phyloP scores from a whole-genome alignment of 2,329 filamentous ascomycete genomes.

The Zarea fungicola region DNA sequence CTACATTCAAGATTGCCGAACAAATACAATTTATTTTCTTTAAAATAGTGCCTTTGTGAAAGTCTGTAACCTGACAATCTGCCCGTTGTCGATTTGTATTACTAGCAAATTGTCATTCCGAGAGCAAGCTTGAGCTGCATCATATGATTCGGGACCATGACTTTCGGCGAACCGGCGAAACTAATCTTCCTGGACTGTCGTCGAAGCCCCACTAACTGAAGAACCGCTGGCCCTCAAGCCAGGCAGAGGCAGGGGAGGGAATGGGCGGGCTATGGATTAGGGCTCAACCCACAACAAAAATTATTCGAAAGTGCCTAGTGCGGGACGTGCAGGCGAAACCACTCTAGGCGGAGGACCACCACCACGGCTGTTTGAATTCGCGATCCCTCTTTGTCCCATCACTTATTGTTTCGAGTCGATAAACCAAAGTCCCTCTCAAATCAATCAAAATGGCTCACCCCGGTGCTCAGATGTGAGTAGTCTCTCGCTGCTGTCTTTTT shows the following conservation, averaged over 20 bases:
- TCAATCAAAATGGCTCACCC: slow-evolving; percentile 54
- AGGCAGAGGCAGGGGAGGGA: too few species aligned
- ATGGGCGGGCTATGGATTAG: slow-evolving; percentile 18
- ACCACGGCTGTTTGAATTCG: slow-evolving; percentile 7
- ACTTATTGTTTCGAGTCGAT: slow-evolving; percentile 6
- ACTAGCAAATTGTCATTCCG: too few species aligned
- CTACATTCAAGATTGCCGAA: too few species aligned
- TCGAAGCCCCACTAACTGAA: neutral
- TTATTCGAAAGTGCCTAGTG: slow-evolving; percentile 12
- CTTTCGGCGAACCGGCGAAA: too few species aligned
- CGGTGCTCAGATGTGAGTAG: slow-evolving; percentile 58
- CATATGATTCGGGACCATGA: too few species aligned
- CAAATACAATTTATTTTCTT: too few species aligned
- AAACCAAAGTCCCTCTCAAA: slow-evolving; percentile 13
- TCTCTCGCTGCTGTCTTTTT: slow-evolving; percentile 11
- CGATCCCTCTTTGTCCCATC: slow-evolving; percentile 10
- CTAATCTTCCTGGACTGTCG: neutral
- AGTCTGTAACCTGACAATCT: too few species aligned
- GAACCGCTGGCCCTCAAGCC: neutral
- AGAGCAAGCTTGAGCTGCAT: too few species aligned
- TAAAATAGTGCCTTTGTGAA: too few species aligned
- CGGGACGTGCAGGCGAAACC: slow-evolving; percentile 9
- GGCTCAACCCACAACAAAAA: slow-evolving; percentile 28
- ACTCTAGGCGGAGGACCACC: slow-evolving; percentile 9
- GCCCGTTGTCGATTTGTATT: too few species aligned